Evolutionary conservation across 1,284 basidiomycete species (phyloP).

Genomic region (Cutaneotrichosporon cavernicola): DNA sequence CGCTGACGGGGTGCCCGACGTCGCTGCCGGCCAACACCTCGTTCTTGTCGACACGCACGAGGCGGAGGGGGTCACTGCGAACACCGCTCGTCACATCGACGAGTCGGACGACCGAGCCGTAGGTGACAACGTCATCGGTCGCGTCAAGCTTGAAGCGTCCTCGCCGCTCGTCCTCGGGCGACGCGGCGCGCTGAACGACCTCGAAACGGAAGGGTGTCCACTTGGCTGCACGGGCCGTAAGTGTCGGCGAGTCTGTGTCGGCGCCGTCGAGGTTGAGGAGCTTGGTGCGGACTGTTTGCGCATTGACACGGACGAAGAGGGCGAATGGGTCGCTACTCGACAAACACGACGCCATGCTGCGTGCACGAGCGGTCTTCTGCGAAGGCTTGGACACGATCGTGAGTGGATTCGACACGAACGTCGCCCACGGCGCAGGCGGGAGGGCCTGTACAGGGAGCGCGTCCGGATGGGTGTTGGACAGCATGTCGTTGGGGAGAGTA

Average conservation of each 20-base stretch:
- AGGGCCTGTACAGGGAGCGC: background rate
- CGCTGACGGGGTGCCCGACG: slow-evolving; percentile 69
- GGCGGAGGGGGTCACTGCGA: slow-evolving; percentile 78
- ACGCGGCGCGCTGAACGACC: slow-evolving; percentile 30
- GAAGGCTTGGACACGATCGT: slow-evolving; percentile 96
- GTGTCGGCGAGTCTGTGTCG: slow-evolving; percentile 6
- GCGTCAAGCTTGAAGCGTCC: slow-evolving; percentile 21
- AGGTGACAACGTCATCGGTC: slow-evolving; percentile 63
- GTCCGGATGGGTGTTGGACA: background rate
- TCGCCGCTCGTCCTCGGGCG: slow-evolving; percentile 18
- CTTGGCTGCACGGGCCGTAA: slow-evolving; percentile 39
- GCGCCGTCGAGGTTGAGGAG: slow-evolving; percentile 73
- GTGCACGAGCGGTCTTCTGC: slow-evolving; percentile 93
- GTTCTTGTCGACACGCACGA: slow-evolving; percentile 91
- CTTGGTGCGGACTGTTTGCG: slow-evolving; percentile 93
- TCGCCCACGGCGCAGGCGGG: slow-evolving; percentile 65
- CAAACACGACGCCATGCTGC: slow-evolving; percentile 88
- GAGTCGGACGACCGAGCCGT: slow-evolving; percentile 82
- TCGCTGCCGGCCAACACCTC: slow-evolving; percentile 65
- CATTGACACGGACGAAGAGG: slow-evolving; percentile 94
- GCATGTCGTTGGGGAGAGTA: slow-evolving; percentile 2
- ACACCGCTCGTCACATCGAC: slow-evolving; percentile 81
- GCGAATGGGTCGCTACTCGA: slow-evolving; percentile 86
- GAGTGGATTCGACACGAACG: slow-evolving; percentile 85
- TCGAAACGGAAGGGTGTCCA: slow-evolving; percentile 50